Conservation (phyloP, 2,329 filamentous ascomycete species). For the Claviceps sp. region DNA sequence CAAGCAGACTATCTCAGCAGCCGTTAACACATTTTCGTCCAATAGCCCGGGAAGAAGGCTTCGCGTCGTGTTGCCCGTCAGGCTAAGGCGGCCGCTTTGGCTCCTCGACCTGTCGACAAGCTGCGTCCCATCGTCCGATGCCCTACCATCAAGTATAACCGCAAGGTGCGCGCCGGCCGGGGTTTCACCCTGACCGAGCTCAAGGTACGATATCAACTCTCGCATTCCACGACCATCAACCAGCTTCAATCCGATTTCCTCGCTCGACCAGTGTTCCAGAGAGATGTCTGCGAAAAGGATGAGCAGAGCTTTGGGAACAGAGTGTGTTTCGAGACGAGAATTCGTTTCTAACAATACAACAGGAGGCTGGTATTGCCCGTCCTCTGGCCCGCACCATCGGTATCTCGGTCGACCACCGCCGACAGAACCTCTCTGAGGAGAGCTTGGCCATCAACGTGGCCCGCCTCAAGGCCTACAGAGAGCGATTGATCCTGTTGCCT, state of each 20-base stretch:
- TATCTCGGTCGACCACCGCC: conserved; percentile 91
- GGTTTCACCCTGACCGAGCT: conserved; percentile 96
- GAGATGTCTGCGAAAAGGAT: background rate
- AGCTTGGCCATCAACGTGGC: conserved; percentile 87
- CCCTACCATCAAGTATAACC: conserved; percentile 99
- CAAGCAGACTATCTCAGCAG: background rate
- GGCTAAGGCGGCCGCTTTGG: conserved; percentile 87
- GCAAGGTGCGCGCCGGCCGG: conserved; percentile 87
- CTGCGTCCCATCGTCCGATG: conserved; percentile 93
- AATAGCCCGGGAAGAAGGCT: conserved; percentile 88
- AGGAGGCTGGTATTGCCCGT: conserved; percentile 93
- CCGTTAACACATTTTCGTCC: background rate
- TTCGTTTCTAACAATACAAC: conserved; percentile 18
- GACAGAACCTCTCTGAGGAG: conserved; percentile 95
- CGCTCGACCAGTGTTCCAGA: background rate
- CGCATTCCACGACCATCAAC: background rate
- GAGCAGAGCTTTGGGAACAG: too few species aligned
- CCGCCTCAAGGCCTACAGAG: conserved; percentile 95
- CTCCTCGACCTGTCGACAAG: conserved; percentile 94
- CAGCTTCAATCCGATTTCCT: background rate
- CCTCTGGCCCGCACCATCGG: conserved; percentile 91
- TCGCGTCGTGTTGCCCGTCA: conserved; percentile 82
- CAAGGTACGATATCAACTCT: conserved; percentile 54
- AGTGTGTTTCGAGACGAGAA: background rate
- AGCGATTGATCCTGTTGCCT: conserved; percentile 93